A percentile compares a stretch with the other conserved stretches of the same genome.
These are phyloP conservation scores for Breynia disticha DNA, from an alignment of 441 rosid genomes.

Conservation along the genomic window DNA sequence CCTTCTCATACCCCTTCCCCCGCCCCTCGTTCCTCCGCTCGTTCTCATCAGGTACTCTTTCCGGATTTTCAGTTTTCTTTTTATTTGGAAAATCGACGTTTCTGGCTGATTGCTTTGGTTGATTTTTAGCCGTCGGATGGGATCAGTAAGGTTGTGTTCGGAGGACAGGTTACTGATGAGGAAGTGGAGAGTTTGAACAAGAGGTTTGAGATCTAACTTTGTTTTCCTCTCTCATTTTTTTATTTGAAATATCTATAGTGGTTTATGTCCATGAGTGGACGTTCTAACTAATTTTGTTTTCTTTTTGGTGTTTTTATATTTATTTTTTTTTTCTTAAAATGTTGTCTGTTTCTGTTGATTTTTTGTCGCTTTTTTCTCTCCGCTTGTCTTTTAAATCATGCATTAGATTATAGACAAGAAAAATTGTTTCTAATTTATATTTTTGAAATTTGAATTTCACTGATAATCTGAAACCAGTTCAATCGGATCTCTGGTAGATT, in stretches of 20 bases:
- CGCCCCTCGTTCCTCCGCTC: conserved; percentile 50
- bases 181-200: conserved; percentile 72
- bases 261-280: too few relatives aligned
- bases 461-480: background rate
- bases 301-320: background rate
- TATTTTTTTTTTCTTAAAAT: background rate
- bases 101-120: background rate
- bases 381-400: background rate
- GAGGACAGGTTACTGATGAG: conserved; percentile 96
- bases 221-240: background rate
- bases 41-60: conserved; percentile 44
- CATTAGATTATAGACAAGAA: background rate
- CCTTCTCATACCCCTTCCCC: conserved; percentile 40
- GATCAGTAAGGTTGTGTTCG: conserved; percentile 86
- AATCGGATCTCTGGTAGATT: background rate
- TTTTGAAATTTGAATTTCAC: background rate
- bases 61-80: background rate
- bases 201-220: conserved; percentile 49
- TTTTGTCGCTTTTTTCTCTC: background rate
- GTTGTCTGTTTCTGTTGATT: background rate
- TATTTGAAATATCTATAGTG: background rate
- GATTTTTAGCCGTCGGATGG: conserved; percentile 81
- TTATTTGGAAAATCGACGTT: background rate
- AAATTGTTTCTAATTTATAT: background rate
- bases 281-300: background rate